Conservation (phyloP, 495 filamentous ascomycete genomes). For the Penicillium steckii region DNA sequence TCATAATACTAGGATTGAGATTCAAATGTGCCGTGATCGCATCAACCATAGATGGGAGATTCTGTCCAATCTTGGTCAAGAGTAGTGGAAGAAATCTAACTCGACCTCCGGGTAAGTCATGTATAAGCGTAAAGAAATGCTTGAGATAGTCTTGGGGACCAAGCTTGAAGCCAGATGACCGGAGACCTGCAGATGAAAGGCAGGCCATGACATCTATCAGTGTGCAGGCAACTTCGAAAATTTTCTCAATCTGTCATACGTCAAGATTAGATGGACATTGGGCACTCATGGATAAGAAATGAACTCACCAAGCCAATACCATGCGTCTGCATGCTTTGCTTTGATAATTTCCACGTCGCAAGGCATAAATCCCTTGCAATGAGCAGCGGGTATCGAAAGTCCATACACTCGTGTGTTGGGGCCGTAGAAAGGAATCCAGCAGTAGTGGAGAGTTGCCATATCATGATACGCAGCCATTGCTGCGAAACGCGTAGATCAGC, state of each 20-base stretch:
- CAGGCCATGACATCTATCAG: conserved; percentile 71
- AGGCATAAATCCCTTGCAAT: conserved; percentile 68
- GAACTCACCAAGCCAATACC: conserved; percentile 61
- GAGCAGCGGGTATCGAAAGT: conserved; percentile 67
- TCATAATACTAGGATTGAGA: conserved; percentile 3
- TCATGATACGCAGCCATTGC: conserved; percentile 73
- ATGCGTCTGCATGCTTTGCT: conserved; percentile 64
- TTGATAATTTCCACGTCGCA: conserved; percentile 66
- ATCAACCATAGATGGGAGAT: conserved; percentile 57
- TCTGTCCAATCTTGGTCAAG: conserved; percentile 65
- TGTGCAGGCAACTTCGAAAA: conserved; percentile 72
- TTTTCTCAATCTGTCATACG: conserved; percentile 61
- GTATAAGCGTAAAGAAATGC: conserved; percentile 64
- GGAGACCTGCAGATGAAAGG: conserved; percentile 47
- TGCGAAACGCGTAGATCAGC: conserved; percentile 68
- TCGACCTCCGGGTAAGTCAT: conserved; percentile 66
- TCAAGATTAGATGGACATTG: background rate
- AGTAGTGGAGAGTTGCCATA: conserved; percentile 64
- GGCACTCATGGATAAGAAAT: background rate
- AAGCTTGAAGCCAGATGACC: conserved; percentile 55
- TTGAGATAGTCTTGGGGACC: conserved; percentile 74
- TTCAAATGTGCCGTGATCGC: conserved; percentile 39
- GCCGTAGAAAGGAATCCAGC: conserved; percentile 52
- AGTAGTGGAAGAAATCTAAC: conserved; percentile 69
- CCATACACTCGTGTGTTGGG: conserved; percentile 58